Evolutionary conservation across 1,284 basidiomycete species (phyloP).

Genomic region (Caloboletus firmus): DNA sequence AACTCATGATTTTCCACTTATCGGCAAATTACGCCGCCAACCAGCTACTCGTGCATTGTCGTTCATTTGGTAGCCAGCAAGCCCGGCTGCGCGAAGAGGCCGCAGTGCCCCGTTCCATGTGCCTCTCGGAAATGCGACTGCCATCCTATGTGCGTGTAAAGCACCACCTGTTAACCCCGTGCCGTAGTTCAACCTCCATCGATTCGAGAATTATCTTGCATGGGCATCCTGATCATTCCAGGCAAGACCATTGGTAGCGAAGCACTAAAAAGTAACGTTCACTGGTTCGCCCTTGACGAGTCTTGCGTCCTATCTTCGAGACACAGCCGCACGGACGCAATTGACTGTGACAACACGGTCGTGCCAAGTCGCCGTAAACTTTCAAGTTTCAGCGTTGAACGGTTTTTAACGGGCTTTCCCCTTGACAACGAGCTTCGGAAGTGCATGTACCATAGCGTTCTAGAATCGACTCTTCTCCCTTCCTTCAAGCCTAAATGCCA

Average conservation of each 20-base stretch:
- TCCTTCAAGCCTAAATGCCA: not conserved
- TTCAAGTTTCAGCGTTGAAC: not conserved
- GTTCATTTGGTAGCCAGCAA: not conserved
- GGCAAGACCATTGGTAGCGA: not conserved
- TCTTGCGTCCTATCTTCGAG: no score
- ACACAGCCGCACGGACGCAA: no score
- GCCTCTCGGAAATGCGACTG: no score
- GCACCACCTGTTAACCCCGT: not conserved
- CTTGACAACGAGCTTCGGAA: not conserved
- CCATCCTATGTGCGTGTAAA: not conserved
- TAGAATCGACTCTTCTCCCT: not conserved
- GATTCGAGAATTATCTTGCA: not conserved
- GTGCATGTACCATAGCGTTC: no score
- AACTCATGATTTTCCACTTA: conserved; percentile 6
- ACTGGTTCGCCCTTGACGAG: not conserved
- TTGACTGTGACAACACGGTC: no score
- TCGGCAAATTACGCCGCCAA: not conserved
- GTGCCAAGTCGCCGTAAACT: not conserved
- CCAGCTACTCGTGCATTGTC: not conserved
- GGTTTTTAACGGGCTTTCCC: not conserved
- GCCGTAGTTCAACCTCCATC: not conserved
- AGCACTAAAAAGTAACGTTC: not conserved
- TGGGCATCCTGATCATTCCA: not conserved
- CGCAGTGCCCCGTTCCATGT: not conserved
- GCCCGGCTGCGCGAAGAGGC: not conserved